Percentiles rank a stretch among this genome's conserved stretches.
phyloP scores from a whole-genome alignment of 352 stramenopile species.

The Peronospora destructor region DNA sequence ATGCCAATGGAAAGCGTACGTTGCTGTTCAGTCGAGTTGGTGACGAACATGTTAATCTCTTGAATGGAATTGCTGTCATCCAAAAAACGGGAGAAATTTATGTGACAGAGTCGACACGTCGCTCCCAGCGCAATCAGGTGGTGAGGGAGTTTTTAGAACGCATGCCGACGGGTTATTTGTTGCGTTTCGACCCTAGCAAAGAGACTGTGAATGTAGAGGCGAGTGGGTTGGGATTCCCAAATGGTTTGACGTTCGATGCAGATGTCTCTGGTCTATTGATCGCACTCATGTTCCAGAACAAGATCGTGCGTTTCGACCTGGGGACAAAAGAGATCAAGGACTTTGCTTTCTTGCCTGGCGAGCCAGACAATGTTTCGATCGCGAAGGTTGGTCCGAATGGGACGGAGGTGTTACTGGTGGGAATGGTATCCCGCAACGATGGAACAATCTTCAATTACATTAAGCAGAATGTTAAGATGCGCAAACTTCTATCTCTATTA shows the following conservation, averaged over 20 bases:
- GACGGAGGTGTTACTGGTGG: conserved; percentile 36
- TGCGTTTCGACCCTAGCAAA: conserved; percentile 38
- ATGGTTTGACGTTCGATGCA: conserved; percentile 40
- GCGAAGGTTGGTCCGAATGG: conserved; percentile 26
- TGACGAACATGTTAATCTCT: conserved; percentile 34
- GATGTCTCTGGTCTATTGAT: conserved; percentile 37
- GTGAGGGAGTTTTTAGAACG: conserved; percentile 46
- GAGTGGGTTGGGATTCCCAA: conserved; percentile 37
- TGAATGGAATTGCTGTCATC: conserved; percentile 43
- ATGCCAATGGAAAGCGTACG: conserved; percentile 43
- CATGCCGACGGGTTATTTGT: conserved; percentile 36
- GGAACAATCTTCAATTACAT: conserved; percentile 27
- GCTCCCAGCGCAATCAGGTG: conserved; percentile 40
- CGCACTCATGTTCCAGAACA: conserved; percentile 46
- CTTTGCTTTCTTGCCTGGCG: conserved; percentile 52
- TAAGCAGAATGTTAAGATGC: conserved; percentile 37
- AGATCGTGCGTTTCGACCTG: conserved; percentile 48
- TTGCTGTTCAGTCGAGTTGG: conserved; percentile 46
- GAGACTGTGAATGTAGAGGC: conserved; percentile 26
- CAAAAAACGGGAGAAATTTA: conserved; percentile 40
- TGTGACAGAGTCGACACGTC: conserved; percentile 48
- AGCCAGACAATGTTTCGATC: conserved; percentile 48
- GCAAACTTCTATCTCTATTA: conserved; percentile 51
- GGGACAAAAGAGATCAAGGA: conserved; percentile 37
- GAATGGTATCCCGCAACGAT: conserved; percentile 29